Base-by-base conservation (phyloP, 2,329 filamentous ascomycete genomes). In the Fusarium nelsonii region DNA sequence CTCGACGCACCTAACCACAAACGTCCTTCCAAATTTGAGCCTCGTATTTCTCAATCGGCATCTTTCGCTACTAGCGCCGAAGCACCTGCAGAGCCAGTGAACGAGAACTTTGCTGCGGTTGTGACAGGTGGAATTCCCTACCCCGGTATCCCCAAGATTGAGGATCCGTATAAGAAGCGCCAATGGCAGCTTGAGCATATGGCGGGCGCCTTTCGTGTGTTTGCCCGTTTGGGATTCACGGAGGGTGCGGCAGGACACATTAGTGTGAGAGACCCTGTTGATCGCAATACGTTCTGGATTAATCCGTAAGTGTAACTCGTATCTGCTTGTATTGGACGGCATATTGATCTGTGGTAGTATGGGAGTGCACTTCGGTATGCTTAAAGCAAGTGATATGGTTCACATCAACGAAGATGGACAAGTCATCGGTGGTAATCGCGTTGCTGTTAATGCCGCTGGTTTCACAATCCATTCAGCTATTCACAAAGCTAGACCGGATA, bases 231-330 rank as follows among this genome's bases (percentile, higher is more conserved):
- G 45, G 82, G 83, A 9, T 85, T 79, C 76, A 86, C 84, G 0
- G 89, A 91, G 75, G 89, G 89, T 40, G 89, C 89, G 77, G 81
- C 82, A 15, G 89, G 89, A 1, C 89, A 91, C 73, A 91, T 91
- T 57, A 84, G 80, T 7, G 86, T 91, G 1, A 83, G 89, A 9
- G 89, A 91, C 71, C 88, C 89, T 0, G 86, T 90, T 68, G 79
- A 86, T 66, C 80, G 81, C 0, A 78, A 86, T 62, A 84, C 83
- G 0, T 90, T 91, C 75, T 91, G 89, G 89, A 91, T 88, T 50
- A 91, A 91, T 72, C 88, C 88, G 8, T 77, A 16, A 66, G 76
- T 62, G 3, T 10, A 6, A 1, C 6, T 5, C 6, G 11, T 12
- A 6, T 49, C 15, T 6, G 8, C 9, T 30, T 30, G 7, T 3